phyloP scores from a whole-genome alignment of 257 asterid species.

The Plantago major region DNA sequence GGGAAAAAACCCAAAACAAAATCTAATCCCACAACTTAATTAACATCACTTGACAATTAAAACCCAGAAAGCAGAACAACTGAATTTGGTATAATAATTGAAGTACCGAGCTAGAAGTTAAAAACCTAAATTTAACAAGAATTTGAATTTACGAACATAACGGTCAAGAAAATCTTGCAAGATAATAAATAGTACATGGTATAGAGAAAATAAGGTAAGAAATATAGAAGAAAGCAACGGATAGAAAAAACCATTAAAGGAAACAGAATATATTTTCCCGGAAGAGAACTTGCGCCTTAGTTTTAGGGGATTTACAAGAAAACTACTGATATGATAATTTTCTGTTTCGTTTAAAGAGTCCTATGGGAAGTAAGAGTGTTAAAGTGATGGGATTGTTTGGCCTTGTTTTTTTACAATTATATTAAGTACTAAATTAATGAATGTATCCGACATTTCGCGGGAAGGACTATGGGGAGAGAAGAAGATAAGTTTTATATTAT shows the following conservation, averaged over 20 bases:
- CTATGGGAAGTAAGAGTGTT: too few relatives aligned
- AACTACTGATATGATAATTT: too few relatives aligned
- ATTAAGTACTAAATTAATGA: too few relatives aligned
- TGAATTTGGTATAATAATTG: neutral
- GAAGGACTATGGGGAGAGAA: too few relatives aligned
- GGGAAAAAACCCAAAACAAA: neutral
- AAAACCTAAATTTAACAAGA: constrained; percentile 14
- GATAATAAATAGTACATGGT: too few relatives aligned
- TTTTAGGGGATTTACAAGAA: neutral
- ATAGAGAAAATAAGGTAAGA: constrained; percentile 10
- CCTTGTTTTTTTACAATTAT: too few relatives aligned
- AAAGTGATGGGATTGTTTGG: too few relatives aligned
- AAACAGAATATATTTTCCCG: constrained; percentile 18
- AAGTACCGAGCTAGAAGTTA: neutral
- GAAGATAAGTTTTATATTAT: too few relatives aligned
- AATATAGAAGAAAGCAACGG: constrained; percentile 28
- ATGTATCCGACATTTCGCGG: too few relatives aligned
- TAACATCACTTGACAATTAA: neutral
- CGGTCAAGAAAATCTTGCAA: too few relatives aligned
- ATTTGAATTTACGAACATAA: too few relatives aligned
- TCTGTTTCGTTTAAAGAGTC: too few relatives aligned
- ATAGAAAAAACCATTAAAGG: constrained; percentile 30
- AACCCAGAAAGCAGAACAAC: neutral
- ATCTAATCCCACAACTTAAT: neutral
- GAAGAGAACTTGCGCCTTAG: constrained; percentile 5